These are phyloP conservation scores for Malus hybrid DNA, from an alignment of 331 rosid species.

Conservation along the genomic window DNA sequence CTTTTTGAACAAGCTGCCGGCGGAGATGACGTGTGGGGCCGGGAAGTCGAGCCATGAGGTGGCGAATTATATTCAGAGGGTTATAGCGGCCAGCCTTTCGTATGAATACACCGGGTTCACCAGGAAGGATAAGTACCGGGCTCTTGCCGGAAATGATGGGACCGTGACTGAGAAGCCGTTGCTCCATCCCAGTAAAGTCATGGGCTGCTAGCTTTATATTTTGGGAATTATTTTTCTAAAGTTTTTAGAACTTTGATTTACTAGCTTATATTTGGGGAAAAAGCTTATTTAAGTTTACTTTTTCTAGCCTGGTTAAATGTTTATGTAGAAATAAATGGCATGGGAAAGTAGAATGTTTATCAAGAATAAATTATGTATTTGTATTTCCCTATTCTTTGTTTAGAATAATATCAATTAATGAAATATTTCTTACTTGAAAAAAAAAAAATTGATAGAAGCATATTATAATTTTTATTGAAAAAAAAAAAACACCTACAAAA, in stretches of 20 bases:
- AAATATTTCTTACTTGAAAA: too few species aligned
- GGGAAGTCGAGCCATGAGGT: slow-evolving; percentile 77
- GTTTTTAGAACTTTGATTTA: background rate
- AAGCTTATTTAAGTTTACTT: background rate
- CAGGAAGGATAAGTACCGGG: slow-evolving; percentile 65
- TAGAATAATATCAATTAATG: background rate
- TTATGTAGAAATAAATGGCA: background rate
- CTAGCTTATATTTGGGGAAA: background rate
- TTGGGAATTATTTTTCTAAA: background rate
- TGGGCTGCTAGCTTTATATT: slow-evolving; percentile 24
- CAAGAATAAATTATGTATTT: background rate
- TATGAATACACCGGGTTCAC: slow-evolving; percentile 75
- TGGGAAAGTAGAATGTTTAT: background rate
- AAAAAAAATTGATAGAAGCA: too few species aligned
- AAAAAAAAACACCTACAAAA: too few species aligned
- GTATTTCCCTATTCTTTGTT: background rate
- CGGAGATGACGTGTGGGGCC: slow-evolving; percentile 45
- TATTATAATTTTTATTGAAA: too few species aligned
- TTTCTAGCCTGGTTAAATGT: too few species aligned
- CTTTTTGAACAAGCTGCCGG: slow-evolving; percentile 53
- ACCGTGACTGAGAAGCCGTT: slow-evolving; percentile 34
- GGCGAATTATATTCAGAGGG: slow-evolving; percentile 76
- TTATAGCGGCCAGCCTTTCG: slow-evolving; percentile 50
- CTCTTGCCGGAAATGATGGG: slow-evolving; percentile 85
- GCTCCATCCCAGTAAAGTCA: slow-evolving; percentile 8